Evolutionary conservation across 768 basidiomycete genomes (phyloP), one percentile per base, ranked within the genome.

Genomic region (Podaxis mareebaensis): DNA sequence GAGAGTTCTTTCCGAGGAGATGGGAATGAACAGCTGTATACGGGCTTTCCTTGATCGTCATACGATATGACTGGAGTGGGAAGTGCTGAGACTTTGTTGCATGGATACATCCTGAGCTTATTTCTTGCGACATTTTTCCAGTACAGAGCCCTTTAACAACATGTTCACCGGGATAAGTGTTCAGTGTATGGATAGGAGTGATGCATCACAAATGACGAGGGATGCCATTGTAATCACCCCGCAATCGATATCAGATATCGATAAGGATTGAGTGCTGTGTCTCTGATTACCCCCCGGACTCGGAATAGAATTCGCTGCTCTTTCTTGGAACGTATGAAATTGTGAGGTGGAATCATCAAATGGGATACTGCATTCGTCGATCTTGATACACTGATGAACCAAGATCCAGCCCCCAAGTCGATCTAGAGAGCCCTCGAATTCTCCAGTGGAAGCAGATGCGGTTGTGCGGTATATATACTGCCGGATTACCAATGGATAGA

Each of bases 221-320:
- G 10, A 33, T 10, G 30, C 2, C 40, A 42, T 42, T 13, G 40
- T 42, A 42, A 46, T 22, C 17, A 40, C 5, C 24, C 33, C 49
- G 28, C 15, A 22, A 46, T 42, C 51, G 61, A 62, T 62, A 62
- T 54, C 61, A 36, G 61, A 54, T 55, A 62, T 62, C 61, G 61
- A 62, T 62, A 62, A 56, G 26, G 39, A 24, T 40, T 26, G 22
- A 24, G 13, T 22, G 20, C 38, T 10, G 2, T 51, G 26, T 51
- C 15, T 44, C 49, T 51, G 49, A 51, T 51, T 24, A 22, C 4
- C 26, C 24, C 24, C 49, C n/a, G 33, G 44, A 59, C 58, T 17
- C 4, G n/a, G 28, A 46, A 51, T 49, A 17, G 22, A 36, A 49
- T 40, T 11, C n/a, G 40, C 24, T 17, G 58, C 17, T 22, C 49